Evolutionary conservation across 1,139 yeast species (phyloP).

Genomic region (Kodamaea alishanica): DNA sequence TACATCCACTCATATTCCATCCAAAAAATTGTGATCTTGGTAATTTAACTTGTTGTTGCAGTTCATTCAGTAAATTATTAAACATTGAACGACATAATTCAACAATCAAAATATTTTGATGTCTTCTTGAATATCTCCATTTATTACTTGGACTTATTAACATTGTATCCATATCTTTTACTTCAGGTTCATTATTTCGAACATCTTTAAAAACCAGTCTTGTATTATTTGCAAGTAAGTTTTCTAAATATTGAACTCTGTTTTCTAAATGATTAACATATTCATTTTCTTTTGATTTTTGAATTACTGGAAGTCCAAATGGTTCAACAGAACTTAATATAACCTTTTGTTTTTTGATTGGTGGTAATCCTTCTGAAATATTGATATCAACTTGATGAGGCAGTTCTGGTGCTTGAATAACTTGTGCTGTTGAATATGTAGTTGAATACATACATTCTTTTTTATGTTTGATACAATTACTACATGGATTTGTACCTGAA

Average conservation of each 20-base stretch:
- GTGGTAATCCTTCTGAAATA: constrained; percentile 4
- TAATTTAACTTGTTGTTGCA: constrained; percentile 34
- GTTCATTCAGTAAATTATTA: constrained; percentile 35
- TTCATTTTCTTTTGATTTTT: constrained; percentile 13
- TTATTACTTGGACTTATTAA: constrained; percentile 30
- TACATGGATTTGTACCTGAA: constrained; percentile 54
- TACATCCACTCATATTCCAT: constrained; percentile 63
- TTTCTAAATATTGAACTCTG: constrained; percentile 39
- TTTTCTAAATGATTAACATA: constrained; percentile 38
- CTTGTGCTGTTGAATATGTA: constrained; percentile 6
- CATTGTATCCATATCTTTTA: constrained; percentile 16
- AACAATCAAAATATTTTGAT: constrained; percentile 46
- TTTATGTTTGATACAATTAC: constrained; percentile 44
- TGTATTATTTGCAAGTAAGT: constrained; percentile 23
- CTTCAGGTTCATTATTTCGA: constrained; percentile 16
- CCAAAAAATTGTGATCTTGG: constrained; percentile 63
- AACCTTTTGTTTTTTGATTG: constrained; percentile 9
- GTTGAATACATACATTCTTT: constrained; percentile 37
- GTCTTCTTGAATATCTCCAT: constrained; percentile 51
- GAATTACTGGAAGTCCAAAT: constrained; percentile 21
- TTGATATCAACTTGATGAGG: constrained; percentile 1
- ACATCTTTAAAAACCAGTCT: constrained; percentile 16
- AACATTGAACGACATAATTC: constrained; percentile 43
- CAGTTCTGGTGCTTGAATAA: constrained; percentile 2
- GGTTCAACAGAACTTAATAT: constrained; percentile 10